Base-by-base conservation (phyloP, 176 grass and related monocot species). In the bread wheat (Triticum aestivum) region DNA sequence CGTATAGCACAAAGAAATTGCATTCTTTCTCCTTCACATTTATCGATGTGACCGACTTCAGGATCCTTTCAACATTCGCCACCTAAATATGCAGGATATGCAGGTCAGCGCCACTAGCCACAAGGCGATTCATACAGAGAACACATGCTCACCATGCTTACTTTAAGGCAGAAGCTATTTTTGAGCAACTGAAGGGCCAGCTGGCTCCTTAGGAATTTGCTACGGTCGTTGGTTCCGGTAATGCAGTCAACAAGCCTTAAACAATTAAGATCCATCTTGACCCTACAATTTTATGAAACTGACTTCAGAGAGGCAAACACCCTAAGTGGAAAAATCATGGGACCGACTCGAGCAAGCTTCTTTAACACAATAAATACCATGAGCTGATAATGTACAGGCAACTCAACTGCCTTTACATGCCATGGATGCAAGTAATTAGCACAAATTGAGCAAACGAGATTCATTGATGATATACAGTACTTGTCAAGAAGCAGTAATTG, bases 121-220 rank as follows among this genome's bases (percentile, higher is more conserved):
- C 80, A 84, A 69, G 47, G 54, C 14, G 86, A 54, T 41, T 80
- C 78, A 68, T 78, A 42, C 9, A 18, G 45, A 80, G 20, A 72
- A 73, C 17, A 73, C 38, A 34, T 45, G 44, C 18, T 3, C 18
- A 24, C 10, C 42, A 75, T 61, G 68, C 85, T 89, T 73, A 97
- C 96, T 87, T 98, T 86, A 70, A 88, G 84, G 24, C 85, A 85
- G 84, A 91, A 94, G 84, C 75, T 85, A 83, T 84, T 83, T 52
- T 85, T 91, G 21, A 95, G 96, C 61, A 98, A 62, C 54, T 98
- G 93, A 86, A 98, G 90, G 41, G 93, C 84, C 59, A 96, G 81
- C 85, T 96, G 88, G 90, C 88, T 94, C 79, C 86, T 91, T 33
- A 98, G 80, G 51, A 92, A 86, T 73, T 94, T 98, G 49, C 39